A percentile compares a stretch with the other conserved stretches of the same genome.
phyloP scores from a whole-genome alignment of 2,329 filamentous ascomycete genomes.

The Aureobasidium musti region DNA sequence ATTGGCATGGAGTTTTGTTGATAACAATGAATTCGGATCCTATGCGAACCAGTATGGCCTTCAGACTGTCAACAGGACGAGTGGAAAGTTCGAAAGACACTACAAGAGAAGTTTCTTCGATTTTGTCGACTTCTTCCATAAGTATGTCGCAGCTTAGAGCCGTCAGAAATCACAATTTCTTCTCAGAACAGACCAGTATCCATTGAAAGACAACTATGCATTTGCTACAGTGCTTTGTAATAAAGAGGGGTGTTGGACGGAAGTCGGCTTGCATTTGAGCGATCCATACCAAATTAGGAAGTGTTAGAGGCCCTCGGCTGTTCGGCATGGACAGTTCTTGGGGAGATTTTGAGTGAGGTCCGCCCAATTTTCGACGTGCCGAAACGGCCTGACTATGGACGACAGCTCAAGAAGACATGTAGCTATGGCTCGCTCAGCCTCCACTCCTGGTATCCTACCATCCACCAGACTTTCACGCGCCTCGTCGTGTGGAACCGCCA shows the following conservation, averaged over 20 bases:
- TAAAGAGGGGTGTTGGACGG: not conserved
- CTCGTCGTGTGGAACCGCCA: not conserved
- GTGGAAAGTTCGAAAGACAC: slow-evolving; percentile 38
- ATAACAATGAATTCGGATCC: slow-evolving; percentile 52
- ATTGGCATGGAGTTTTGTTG: slow-evolving; percentile 41
- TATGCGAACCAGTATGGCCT: slow-evolving; percentile 57
- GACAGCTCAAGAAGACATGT: not conserved
- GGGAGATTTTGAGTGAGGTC: slow-evolving; percentile 3
- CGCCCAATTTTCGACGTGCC: not conserved
- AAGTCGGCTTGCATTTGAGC: not conserved
- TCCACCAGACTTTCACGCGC: not conserved
- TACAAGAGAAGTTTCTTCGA: slow-evolving; percentile 45
- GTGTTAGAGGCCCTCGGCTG: slow-evolving; percentile 1
- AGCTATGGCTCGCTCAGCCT: slow-evolving; percentile 2
- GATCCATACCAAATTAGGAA: not conserved
- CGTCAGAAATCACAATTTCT: no score
- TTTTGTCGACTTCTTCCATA: slow-evolving; percentile 39
- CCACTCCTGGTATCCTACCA: not conserved
- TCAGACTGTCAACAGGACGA: slow-evolving; percentile 49
- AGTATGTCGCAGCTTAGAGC: slow-evolving; percentile 2
- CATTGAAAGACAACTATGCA: not conserved
- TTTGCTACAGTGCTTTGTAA: no score
- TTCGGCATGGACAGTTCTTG: slow-evolving; percentile 7
- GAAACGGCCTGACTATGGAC: slow-evolving; percentile 18
- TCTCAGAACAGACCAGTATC: not conserved